Evolutionary conservation across 345 rosid genomes (phyloP).

Genomic region (Sonneratia caseolaris): DNA sequence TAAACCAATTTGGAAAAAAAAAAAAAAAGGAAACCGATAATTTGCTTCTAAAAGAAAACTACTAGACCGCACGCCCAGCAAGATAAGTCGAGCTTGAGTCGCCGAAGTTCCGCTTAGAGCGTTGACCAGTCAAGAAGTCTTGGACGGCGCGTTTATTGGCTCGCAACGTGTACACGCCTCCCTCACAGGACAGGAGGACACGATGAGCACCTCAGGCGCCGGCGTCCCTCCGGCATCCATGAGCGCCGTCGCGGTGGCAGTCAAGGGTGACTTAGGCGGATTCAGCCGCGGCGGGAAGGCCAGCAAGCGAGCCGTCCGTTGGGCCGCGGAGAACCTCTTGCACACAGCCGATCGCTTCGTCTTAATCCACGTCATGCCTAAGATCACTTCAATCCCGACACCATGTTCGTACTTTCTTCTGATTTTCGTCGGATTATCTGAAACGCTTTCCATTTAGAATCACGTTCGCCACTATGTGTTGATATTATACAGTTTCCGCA

Average conservation of each 20-base stretch:
- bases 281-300: constrained; percentile 42
- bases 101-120: no score
- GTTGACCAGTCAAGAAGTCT: not conserved
- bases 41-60: no score
- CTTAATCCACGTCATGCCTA: constrained; percentile 69
- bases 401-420: constrained; percentile 37
- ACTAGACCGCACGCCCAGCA: no score
- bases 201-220: constrained; percentile 7
- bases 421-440: not conserved
- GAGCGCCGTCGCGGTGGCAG: constrained; percentile 43
- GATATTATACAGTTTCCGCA: not conserved
- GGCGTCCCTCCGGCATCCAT: constrained; percentile 15
- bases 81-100: no score
- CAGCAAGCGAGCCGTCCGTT: constrained; percentile 70
- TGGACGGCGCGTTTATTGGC: not conserved
- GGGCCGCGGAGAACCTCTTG: constrained; percentile 55
- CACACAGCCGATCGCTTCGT: constrained; percentile 42
- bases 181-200: not conserved
- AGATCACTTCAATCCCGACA: constrained; percentile 50
- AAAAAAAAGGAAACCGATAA: no score
- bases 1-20: no score
- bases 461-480: not conserved
- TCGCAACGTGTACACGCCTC: not conserved
- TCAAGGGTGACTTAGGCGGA: constrained; percentile 41
- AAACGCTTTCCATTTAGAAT: not conserved